A percentile compares a stretch with the other conserved stretches of the same genome.
phyloP scores from a whole-genome alignment of 345 rosid species.

The Eutrema heterophyllum region DNA sequence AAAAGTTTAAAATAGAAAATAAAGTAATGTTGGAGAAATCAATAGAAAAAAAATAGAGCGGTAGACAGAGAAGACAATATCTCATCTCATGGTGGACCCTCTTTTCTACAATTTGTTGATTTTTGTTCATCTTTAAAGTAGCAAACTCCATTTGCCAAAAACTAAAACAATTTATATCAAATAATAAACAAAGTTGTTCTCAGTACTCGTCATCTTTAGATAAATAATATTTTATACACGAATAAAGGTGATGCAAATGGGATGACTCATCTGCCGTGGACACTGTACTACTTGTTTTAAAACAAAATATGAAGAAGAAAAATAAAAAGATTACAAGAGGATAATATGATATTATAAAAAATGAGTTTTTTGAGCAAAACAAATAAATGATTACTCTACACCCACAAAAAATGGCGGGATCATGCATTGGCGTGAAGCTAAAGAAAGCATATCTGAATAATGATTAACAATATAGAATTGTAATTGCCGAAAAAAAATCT shows the following conservation, averaged over 20 bases:
- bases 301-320: not conserved
- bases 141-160: conserved; percentile 13
- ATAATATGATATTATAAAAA: not conserved
- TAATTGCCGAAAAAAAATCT: not conserved
- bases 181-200: not conserved
- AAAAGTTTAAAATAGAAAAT: too few relatives aligned
- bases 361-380: too few relatives aligned
- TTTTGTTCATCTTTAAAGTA: conserved; percentile 5
- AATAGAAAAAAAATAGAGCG: not conserved
- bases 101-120: conserved; percentile 2
- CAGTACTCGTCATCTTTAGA: not conserved
- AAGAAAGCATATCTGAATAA: conserved; percentile 9
- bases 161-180: not conserved
- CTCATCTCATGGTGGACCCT: conserved; percentile 13
- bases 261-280: conserved; percentile 9
- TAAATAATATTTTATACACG: not conserved
- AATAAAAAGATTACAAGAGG: conserved; percentile 14
- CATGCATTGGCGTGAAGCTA: conserved; percentile 13
- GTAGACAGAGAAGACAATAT: not conserved
- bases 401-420: not conserved
- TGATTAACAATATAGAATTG: not conserved
- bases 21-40: too few relatives aligned
- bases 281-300: not conserved
- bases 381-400: not conserved
- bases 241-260: conserved; percentile 13